Conservation (phyloP, 1,284 basidiomycete genomes). For the Ustilago hordei region DNA sequence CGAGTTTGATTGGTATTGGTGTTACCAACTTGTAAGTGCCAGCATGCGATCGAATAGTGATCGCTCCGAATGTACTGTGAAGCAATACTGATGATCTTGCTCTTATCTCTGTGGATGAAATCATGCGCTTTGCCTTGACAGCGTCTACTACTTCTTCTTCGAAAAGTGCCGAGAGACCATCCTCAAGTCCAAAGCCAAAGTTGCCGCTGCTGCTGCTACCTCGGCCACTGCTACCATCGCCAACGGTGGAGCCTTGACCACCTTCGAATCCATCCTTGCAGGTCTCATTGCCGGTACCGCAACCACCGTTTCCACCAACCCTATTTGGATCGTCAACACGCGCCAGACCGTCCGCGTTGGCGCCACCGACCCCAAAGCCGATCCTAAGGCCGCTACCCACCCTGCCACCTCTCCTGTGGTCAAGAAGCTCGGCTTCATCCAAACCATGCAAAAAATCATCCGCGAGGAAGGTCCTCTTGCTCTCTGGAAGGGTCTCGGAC, state of each 20-base stretch:
- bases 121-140: slow-evolving; percentile 7
- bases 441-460: slow-evolving; percentile 81
- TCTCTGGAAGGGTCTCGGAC: slow-evolving; percentile 95
- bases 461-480: slow-evolving; percentile 82
- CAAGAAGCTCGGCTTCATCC: slow-evolving; percentile 68
- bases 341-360: slow-evolving; percentile 76
- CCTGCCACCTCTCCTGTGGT: slow-evolving; percentile 29
- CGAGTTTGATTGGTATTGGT: slow-evolving; percentile 89
- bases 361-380: slow-evolving; percentile 25
- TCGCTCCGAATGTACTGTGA: not conserved
- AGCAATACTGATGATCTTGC: not conserved
- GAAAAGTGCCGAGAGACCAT: slow-evolving; percentile 68
- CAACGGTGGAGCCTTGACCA: slow-evolving; percentile 74
- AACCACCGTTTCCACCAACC: slow-evolving; percentile 90
- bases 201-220: slow-evolving; percentile 71
- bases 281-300: slow-evolving; percentile 90
- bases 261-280: slow-evolving; percentile 88
- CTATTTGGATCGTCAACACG: slow-evolving; percentile 78
- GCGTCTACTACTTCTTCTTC: slow-evolving; percentile 71
- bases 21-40: slow-evolving; percentile 81
- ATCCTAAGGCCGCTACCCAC: slow-evolving; percentile 26
- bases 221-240: slow-evolving; percentile 60
- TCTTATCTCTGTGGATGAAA: not conserved
- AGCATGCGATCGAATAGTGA: not conserved
- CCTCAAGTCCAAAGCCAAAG: slow-evolving; percentile 64